Percentiles rank a stretch among this genome's conserved stretches.
Evolutionary conservation across 108 stramenopile species (phyloP).

Genomic region (Skeletonema tropicum): DNA sequence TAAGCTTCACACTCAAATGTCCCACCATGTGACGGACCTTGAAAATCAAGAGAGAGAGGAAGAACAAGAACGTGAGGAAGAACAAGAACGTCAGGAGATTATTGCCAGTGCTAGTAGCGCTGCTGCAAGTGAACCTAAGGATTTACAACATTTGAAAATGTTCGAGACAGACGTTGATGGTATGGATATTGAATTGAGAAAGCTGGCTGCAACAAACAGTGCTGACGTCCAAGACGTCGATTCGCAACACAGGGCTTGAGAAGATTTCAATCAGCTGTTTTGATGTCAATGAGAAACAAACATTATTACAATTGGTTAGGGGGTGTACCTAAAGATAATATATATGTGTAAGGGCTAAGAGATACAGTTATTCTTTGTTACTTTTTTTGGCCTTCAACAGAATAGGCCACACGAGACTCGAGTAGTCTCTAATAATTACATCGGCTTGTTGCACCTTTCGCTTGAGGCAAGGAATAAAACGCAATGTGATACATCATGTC

Average conservation of each 20-base stretch:
- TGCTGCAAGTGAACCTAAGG: not conserved
- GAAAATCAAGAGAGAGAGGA: constrained; percentile 6
- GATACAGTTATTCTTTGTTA: too few relatives aligned
- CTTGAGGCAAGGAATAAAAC: too few relatives aligned
- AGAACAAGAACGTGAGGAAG: not conserved
- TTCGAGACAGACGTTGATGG: constrained; percentile 8
- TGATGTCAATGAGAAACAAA: not conserved
- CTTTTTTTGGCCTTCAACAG: too few relatives aligned
- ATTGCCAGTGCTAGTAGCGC: not conserved
- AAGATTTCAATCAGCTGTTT: not conserved
- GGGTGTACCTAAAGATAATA: too few relatives aligned
- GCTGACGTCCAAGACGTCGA: not conserved
- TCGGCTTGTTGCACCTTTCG: too few relatives aligned
- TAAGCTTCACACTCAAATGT: constrained; percentile 35
- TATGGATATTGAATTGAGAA: constrained; percentile 2
- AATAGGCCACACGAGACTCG: too few relatives aligned
- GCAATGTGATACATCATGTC: too few relatives aligned
- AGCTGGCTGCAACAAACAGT: not conserved
- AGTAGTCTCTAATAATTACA: too few relatives aligned
- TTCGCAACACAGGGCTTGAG: not conserved
- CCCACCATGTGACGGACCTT: not conserved
- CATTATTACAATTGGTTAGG: not conserved
- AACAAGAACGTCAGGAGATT: not conserved
- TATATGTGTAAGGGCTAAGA: too few relatives aligned
- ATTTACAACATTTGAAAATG: constrained; percentile 13